phyloP scores from a whole-genome alignment of 148 eudicot genomes.

The Vaccinium macrocarpon region DNA sequence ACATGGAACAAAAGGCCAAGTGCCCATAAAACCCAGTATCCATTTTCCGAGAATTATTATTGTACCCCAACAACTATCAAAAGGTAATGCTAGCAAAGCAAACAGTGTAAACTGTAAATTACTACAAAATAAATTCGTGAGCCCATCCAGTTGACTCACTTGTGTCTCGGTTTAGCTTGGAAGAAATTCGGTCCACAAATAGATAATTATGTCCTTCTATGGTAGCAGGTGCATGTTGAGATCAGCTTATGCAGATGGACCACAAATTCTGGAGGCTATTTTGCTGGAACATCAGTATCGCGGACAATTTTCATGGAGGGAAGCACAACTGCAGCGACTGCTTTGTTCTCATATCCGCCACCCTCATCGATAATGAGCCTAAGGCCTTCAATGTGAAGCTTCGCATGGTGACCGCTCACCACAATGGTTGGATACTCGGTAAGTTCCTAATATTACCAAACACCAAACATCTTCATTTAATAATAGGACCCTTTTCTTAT shows the following conservation, averaged over 20 bases:
- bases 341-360: slow-evolving; percentile 62
- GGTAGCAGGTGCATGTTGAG: neutral
- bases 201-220: neutral
- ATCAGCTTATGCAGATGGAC: neutral
- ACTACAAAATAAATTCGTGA: neutral
- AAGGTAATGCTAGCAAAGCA: neutral
- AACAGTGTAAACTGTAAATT: neutral
- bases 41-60: neutral
- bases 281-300: slow-evolving; percentile 45
- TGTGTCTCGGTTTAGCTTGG: neutral
- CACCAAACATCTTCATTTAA: neutral
- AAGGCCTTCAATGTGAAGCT: slow-evolving; percentile 71
- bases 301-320: slow-evolving; percentile 71
- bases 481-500: neutral
- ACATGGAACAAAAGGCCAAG: too few species aligned
- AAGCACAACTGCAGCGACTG: slow-evolving; percentile 78
- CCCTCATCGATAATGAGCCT: slow-evolving; percentile 84
- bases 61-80: neutral
- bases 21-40: neutral
- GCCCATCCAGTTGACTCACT: neutral
- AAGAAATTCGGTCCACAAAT: neutral
- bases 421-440: slow-evolving; percentile 49
- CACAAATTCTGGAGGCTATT: neutral
- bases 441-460: slow-evolving; percentile 46
- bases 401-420: slow-evolving; percentile 93